A percentile compares a stretch with the other conserved stretches of the same genome.
These are phyloP conservation scores for Penicillium maclennaniae DNA, from an alignment of 495 filamentous ascomycete species.

Conservation along the genomic window DNA sequence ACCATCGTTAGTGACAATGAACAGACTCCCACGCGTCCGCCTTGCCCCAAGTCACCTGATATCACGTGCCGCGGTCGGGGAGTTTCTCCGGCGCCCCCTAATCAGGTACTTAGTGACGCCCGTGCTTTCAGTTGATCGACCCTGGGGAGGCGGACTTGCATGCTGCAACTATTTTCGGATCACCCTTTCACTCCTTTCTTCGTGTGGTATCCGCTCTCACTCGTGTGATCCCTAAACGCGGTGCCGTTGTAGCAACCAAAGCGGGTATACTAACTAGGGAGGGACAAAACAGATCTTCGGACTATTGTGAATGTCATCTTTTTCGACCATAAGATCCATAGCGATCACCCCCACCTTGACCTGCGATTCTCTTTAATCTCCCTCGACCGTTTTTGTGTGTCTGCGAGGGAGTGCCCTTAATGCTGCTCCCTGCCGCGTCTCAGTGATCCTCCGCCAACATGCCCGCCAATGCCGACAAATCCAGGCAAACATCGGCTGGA, in stretches of 20 bases:
- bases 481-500: slow-evolving; percentile 75
- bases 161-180: slow-evolving; percentile 19
- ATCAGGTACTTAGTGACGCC: slow-evolving; percentile 19
- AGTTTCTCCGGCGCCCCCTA: slow-evolving; percentile 26
- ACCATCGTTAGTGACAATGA: slow-evolving; percentile 1
- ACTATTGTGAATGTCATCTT: slow-evolving; percentile 22
- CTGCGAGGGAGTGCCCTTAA: slow-evolving; percentile 30
- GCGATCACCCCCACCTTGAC: slow-evolving; percentile 14
- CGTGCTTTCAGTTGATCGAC: slow-evolving; percentile 27
- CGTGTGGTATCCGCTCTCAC: slow-evolving; percentile 9
- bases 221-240: slow-evolving; percentile 5
- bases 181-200: slow-evolving; percentile 10
- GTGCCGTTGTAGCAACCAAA: slow-evolving; percentile 8
- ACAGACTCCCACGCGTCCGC: not conserved
- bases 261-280: slow-evolving; percentile 29
- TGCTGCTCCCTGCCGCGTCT: slow-evolving; percentile 39
- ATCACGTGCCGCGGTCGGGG: slow-evolving; percentile 19
- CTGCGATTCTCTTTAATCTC: slow-evolving; percentile 2
- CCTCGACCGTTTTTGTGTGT: slow-evolving; percentile 4
- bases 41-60: slow-evolving; percentile 8
- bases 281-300: slow-evolving; percentile 19
- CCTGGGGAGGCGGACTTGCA: slow-evolving; percentile 26
- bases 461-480: slow-evolving; percentile 64
- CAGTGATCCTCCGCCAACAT: slow-evolving; percentile 43
- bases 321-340: slow-evolving; percentile 13